Evolutionary conservation across 768 basidiomycete species (phyloP), one percentile per base, ranked within the genome.

Genomic region (Saitozyma podzolica): DNA sequence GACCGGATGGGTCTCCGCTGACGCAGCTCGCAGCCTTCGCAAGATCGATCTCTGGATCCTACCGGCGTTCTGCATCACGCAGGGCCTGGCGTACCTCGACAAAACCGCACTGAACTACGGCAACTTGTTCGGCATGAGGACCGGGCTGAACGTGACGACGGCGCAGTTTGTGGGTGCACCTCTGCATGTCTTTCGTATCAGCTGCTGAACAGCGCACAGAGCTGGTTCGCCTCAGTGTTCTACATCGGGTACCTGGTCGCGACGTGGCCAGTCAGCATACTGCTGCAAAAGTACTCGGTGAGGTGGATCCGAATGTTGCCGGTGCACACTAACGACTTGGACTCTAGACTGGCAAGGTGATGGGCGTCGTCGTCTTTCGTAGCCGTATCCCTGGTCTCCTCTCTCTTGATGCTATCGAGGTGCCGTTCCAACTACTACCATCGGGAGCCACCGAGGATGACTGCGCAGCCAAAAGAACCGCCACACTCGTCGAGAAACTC

Each of bases 31-130:
- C 17, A 45, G 41, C 20, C 42, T 61, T 3, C 50, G 52, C 10
- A 40, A 72, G 65, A 75, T 79, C 41, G 77, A 78, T 63, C 47
- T 66, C 16, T 72, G 62, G 40, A 76, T 79, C 49, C 64, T 79
- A 63, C 59, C 59, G n/a, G 54, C 54, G 51, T 75, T 80, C 29
- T 75, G 74, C 60, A 45, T 78, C 10, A 72, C 73, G 3, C 76
- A 78, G 60, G 75, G 78, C 4, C 64, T 79, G 10, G 71, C 72
- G 17, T 72, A 62, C 56, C 59, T 80, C 50, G 80, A 80, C 54
- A 80, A 80, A 68, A 78, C 78, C 1, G 78, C 79, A 43, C 68
- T 81, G 14, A 75, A 75, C 59, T 77, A 78, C 61, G 79, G 76
- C 10, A 77, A 77, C 52, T 65, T 80, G 9, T 80, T 80, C 57